phyloP scores from a whole-genome alignment of 331 rosid species.

The Acacia concinna region DNA sequence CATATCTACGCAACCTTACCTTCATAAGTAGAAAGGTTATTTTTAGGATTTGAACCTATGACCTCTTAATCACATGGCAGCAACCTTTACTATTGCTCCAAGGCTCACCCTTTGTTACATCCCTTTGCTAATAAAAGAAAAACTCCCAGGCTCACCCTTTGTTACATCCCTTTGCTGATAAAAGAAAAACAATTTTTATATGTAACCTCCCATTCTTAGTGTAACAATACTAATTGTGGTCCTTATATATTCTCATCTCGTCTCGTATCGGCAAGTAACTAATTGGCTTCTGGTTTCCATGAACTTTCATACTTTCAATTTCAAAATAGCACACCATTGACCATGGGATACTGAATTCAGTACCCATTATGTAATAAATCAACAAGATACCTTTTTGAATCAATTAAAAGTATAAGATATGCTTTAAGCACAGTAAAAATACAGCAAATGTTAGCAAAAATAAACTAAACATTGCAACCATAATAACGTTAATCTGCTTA shows the following conservation, averaged over 20 bases:
- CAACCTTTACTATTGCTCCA: too few species aligned
- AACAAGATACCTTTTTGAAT: slow-evolving; percentile 4
- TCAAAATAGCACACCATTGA: background rate
- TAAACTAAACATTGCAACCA: background rate
- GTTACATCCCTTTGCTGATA: background rate
- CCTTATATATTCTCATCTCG: background rate
- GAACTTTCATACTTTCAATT: background rate
- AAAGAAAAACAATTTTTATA: background rate
- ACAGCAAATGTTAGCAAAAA: background rate
- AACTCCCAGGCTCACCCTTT: too few species aligned
- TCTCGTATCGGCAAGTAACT: background rate
- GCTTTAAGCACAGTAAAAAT: slow-evolving; percentile 9
- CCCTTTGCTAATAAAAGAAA: too few species aligned
- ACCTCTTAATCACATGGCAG: too few species aligned
- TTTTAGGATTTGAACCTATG: too few species aligned
- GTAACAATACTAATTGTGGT: background rate
- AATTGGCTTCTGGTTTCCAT: background rate
- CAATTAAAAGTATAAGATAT: slow-evolving; percentile 2
- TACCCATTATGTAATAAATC: slow-evolving; percentile 20
- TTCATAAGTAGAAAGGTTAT: too few species aligned
- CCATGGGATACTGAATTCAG: slow-evolving; percentile 6
- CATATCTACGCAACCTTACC: too few species aligned
- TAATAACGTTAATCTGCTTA: slow-evolving; percentile 6
- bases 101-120: too few species aligned
- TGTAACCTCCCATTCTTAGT: background rate